phyloP scores from a whole-genome alignment of 1,139 yeast species.

The Eremothecium coryli region DNA sequence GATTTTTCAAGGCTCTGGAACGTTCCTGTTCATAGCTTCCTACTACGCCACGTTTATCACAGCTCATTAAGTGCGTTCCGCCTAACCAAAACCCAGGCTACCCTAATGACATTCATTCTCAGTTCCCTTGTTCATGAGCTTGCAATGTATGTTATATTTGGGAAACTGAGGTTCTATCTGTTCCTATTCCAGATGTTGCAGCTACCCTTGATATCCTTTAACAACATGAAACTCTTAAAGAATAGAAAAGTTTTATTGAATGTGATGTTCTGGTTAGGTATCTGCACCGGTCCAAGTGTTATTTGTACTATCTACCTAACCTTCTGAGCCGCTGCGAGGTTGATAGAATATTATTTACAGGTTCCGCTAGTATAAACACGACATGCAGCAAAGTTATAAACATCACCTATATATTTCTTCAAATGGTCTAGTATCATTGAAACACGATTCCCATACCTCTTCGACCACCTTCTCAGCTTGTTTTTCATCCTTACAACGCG shows the following conservation, averaged over 20 bases:
- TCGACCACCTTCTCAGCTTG: conserved; percentile 76
- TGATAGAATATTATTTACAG: too few species aligned
- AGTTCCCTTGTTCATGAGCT: conserved; percentile 83
- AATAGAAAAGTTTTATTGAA: conserved; percentile 61
- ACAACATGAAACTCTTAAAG: conserved; percentile 44
- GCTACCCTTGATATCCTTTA: conserved; percentile 51
- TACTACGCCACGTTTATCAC: conserved; percentile 88
- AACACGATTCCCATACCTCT: conserved; percentile 88
- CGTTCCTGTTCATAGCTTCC: conserved; percentile 84
- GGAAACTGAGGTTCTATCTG: conserved; percentile 69
- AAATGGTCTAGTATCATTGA: conserved; percentile 90
- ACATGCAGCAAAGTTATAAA: too few species aligned
- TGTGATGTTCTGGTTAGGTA: conserved; percentile 84
- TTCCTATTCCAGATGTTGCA: conserved; percentile 70
- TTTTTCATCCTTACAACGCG: conserved; percentile 59
- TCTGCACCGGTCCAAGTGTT: conserved; percentile 81
- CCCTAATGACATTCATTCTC: conserved; percentile 69
- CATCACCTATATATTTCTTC: conserved; percentile 59
- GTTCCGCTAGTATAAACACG: too few species aligned
- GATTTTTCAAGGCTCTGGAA: conserved; percentile 94
- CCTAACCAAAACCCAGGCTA: conserved; percentile 58
- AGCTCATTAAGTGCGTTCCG: conserved; percentile 73
- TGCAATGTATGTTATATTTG: conserved; percentile 84
- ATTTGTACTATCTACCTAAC: conserved; percentile 78
- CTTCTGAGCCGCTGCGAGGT: conserved; percentile 40